phyloP scores from a whole-genome alignment of 345 rosid genomes.

The Capsella bursapastoris region DNA sequence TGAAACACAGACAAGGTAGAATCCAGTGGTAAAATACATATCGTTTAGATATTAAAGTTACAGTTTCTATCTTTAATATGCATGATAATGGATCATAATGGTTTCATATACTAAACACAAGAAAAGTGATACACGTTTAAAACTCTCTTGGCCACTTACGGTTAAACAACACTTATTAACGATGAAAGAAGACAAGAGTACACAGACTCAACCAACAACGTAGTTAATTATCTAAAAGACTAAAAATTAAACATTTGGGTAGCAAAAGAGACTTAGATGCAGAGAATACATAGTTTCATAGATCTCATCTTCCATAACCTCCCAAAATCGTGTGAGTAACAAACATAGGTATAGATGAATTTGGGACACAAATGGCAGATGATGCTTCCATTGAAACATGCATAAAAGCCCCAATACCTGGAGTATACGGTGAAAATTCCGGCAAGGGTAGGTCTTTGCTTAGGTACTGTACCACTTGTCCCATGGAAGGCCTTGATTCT shows the following conservation, averaged over 20 bases:
- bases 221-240: not conserved
- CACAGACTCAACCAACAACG: not conserved
- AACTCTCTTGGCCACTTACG: not conserved
- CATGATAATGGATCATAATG: not conserved
- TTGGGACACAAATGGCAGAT: not conserved
- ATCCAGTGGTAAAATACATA: not conserved
- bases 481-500: slow-evolving; percentile 19
- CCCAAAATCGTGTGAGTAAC: slow-evolving; percentile 9
- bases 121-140: not conserved
- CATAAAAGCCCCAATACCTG: slow-evolving; percentile 12
- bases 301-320: slow-evolving; percentile 10
- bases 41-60: too few relatives aligned
- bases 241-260: not conserved
- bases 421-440: not conserved
- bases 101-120: not conserved
- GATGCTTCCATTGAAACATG: not conserved
- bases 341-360: not conserved
- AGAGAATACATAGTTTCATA: not conserved
- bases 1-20: not conserved
- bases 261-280: not conserved
- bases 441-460: not conserved
- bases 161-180: not conserved
- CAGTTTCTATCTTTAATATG: too few relatives aligned
- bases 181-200: not conserved
- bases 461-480: slow-evolving; percentile 15